A percentile compares a stretch with the other conserved stretches of the same genome.
phyloP scores from a whole-genome alignment of 1,139 yeast genomes.

The Tardiomyces depauwii region DNA sequence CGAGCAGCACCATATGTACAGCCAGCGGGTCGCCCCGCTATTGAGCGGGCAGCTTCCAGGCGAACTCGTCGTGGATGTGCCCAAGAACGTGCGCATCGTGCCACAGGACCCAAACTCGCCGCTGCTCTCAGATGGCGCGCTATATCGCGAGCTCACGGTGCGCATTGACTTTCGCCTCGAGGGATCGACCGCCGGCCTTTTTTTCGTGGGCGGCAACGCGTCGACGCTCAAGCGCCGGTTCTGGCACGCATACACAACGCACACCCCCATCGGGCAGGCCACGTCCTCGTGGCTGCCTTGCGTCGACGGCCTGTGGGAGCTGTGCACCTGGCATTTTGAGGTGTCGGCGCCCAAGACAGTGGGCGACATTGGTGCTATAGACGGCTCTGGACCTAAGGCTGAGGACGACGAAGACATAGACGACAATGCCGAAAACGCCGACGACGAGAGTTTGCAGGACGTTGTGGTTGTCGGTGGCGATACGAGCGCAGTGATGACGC shows the following conservation, averaged over 20 bases:
- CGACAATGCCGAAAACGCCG: constrained; percentile 7
- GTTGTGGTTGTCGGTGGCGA: constrained; percentile 66
- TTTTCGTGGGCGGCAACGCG: constrained; percentile 49
- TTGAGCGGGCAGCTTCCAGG: constrained; percentile 37
- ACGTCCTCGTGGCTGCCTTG: constrained; percentile 98
- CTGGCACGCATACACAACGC: constrained; percentile 86
- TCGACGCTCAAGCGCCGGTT: constrained; percentile 26
- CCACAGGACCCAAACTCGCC: constrained; percentile 22
- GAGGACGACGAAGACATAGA: constrained; percentile 12
- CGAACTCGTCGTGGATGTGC: constrained; percentile 60
- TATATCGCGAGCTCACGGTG: constrained; percentile 53
- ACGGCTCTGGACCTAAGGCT: not conserved
- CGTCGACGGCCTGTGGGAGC: constrained; percentile 77
- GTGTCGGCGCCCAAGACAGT: constrained; percentile 73
- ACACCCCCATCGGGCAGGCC: constrained; percentile 65
- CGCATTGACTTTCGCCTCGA: constrained; percentile 55
- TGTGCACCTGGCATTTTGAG: constrained; percentile 88
- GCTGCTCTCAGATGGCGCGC: constrained; percentile 11
- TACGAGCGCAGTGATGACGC: constrained; percentile 18
- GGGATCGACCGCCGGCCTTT: constrained; percentile 66
- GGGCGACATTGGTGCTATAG: constrained; percentile 44
- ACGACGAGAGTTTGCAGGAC: constrained; percentile 32
- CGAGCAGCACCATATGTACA: constrained; percentile 53
- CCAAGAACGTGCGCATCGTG: constrained; percentile 50
- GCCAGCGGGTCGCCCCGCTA: constrained; percentile 37